Evolutionary conservation across 208 protist genomes (phyloP).

Genomic region (Leishmania major): DNA sequence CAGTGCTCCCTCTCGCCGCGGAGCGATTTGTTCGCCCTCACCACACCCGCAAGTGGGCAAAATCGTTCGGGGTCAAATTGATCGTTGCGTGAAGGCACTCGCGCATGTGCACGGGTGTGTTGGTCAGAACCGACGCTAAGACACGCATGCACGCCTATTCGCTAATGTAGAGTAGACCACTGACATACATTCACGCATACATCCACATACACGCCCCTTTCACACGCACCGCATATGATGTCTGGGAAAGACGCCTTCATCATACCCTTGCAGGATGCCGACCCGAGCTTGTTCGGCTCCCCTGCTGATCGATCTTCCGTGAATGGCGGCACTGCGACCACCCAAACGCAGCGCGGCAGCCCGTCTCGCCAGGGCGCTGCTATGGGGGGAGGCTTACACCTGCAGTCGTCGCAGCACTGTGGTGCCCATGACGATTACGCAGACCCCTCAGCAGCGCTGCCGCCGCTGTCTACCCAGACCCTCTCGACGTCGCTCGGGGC

Average conservation of each 20-base stretch:
- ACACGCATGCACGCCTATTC: neutral
- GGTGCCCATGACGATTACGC: neutral
- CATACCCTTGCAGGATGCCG: conserved; percentile 30
- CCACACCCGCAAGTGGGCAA: neutral
- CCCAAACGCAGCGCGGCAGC: neutral
- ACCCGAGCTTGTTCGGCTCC: conserved; percentile 19
- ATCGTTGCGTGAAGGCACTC: neutral
- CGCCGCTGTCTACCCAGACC: neutral
- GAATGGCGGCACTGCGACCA: neutral
- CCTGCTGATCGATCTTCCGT: neutral
- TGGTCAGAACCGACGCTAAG: neutral
- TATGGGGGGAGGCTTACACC: neutral
- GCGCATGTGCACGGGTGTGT: neutral
- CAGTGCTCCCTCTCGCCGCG: neutral
- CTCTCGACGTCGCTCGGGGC: neutral
- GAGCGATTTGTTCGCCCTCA: neutral
- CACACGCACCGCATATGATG: neutral
- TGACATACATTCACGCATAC: neutral
- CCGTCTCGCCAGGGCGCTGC: neutral
- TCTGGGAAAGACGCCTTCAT: conserved; percentile 7
- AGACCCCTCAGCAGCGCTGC: neutral
- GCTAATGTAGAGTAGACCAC: neutral
- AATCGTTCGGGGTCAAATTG: neutral
- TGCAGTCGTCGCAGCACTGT: neutral
- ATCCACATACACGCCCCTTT: neutral